These are phyloP conservation scores for Elymus sibiricus DNA, from an alignment of 176 grass and related monocot species.

Conservation along the genomic window DNA sequence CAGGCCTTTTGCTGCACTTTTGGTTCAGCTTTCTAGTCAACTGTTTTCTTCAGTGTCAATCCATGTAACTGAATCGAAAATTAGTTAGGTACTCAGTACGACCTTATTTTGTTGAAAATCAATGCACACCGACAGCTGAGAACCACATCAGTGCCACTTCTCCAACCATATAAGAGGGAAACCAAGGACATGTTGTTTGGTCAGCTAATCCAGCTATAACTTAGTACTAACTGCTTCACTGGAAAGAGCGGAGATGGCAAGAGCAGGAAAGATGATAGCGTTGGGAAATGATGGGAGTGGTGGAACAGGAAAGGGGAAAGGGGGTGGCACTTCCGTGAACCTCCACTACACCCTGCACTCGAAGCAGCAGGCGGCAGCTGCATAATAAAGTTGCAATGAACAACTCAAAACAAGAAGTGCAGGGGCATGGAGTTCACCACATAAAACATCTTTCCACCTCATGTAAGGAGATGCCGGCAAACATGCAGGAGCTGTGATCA, in stretches of 20 bases:
- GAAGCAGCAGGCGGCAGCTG: neutral
- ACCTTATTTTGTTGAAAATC: neutral
- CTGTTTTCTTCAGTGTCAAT: neutral
- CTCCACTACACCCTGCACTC: constrained; percentile 13
- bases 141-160: neutral
- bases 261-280: neutral
- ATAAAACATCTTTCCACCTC: neutral
- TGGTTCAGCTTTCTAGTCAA: neutral
- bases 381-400: constrained; percentile 22
- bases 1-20: neutral
- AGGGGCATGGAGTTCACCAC: neutral
- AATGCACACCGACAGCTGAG: neutral
- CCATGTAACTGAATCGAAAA: neutral
- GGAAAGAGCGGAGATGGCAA: neutral
- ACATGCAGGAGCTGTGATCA: neutral
- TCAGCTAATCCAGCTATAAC: neutral
- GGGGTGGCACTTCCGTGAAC: constrained; percentile 4
- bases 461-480: neutral
- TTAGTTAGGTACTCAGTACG: neutral
- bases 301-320: constrained; percentile 13
- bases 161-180: neutral
- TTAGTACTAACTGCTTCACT: neutral
- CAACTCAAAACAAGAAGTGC: neutral
- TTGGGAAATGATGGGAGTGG: constrained; percentile 23
- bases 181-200: neutral